Evolutionary conservation across 495 filamentous ascomycete genomes (phyloP), one percentile per base, ranked within the genome.

Genomic region (Echria macrotheca): DNA sequence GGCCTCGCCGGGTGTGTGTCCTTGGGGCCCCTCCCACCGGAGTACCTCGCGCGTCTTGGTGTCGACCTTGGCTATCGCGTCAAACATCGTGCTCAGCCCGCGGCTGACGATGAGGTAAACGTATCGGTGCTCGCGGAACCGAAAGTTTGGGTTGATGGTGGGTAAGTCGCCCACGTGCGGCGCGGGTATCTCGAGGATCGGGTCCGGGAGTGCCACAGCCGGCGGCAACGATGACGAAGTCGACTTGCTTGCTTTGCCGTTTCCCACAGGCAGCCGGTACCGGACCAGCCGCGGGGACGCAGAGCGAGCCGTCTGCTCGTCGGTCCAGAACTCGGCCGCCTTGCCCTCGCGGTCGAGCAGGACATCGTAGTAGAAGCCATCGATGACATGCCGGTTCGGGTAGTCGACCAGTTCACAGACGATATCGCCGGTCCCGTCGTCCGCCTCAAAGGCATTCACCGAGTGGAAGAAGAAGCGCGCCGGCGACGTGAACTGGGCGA

Each of bases 391-490:
- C 0, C 72, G 57, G 50, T 73, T 78, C 1, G 75, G 69, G 50
- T 83, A 82, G 14, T 67, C 63, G 19, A 78, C 60, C 1, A 82
- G 51, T 37, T 87, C 85, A 44, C 76, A 76, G 17, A 82, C 63
- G 14, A 53, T 36, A 9, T 56, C 50, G 1, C 64, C 63, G 9
- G 65, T 47, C 0, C 41, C 47, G 47, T 86, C 79, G n/a, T n/a
- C n/a, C n/a, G n/a, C n/a, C 52, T 88, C 81, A 65, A 80, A 90
- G 0, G 85, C 76, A 55, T 91, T 91, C 56, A 87, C 69, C 4
- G 81, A 76, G 66, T 91, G 85, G 65, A 91, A 91, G 63, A 75
- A 79, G 69, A 88, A 91, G 47, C 83, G 82, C 0, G 82, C 73
- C 0, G 70, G 68, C 19, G 70, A 79, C 23, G 83, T 74, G 57